Evolutionary conservation across 257 asterid genomes (phyloP).

Genomic region (Nicotiana tabacum): DNA sequence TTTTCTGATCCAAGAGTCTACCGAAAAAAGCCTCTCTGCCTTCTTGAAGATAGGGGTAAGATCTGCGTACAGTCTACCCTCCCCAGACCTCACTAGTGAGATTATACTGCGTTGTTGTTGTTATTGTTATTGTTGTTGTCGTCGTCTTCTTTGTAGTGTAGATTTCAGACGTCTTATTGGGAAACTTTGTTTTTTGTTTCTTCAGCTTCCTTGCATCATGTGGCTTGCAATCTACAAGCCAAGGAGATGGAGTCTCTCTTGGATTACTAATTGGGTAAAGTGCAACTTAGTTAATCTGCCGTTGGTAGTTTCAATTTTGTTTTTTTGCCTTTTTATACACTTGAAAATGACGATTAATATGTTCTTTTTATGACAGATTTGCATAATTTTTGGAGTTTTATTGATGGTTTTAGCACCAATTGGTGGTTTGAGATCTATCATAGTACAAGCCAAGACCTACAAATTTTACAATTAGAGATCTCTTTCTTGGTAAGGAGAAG

Average conservation of each 20-base stretch:
- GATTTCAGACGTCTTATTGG: background rate
- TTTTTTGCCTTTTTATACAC: background rate
- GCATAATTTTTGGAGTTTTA: constrained; percentile 32
- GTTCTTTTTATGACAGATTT: constrained; percentile 21
- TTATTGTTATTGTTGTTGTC: no score
- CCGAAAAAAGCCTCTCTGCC: no score
- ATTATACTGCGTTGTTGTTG: no score
- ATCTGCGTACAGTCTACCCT: no score
- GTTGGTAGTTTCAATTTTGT: background rate
- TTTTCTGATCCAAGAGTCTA: no score
- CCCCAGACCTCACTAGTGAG: no score
- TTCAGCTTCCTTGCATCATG: constrained; percentile 78
- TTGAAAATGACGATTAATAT: background rate
- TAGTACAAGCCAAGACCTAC: constrained; percentile 27
- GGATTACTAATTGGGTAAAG: constrained; percentile 68
- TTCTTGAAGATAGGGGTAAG: no score
- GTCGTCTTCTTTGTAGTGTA: background rate
- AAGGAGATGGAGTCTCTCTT: constrained; percentile 49
- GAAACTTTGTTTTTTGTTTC: background rate
- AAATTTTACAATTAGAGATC: constrained; percentile 34
- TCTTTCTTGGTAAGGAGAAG: background rate
- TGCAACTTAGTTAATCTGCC: background rate
- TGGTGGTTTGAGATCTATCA: constrained; percentile 37
- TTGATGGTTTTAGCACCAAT: constrained; percentile 39
- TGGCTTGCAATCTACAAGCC: constrained; percentile 78